Evolutionary conservation across 352 stramenopile species (phyloP).

Genomic region (Globisporangium abappressorium): DNA sequence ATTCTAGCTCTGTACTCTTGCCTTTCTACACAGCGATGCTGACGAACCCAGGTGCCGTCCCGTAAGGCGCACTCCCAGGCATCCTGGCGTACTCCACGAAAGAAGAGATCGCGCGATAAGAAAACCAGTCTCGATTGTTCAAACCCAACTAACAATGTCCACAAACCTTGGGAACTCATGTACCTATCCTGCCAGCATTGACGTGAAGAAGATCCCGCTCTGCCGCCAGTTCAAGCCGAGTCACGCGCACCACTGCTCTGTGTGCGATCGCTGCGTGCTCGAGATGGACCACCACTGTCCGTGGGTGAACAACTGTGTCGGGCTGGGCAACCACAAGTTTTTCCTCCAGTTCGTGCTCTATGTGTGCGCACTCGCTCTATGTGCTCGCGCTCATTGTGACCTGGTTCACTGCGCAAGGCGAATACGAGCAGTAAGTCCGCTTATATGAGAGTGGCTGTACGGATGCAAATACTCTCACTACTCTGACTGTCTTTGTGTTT

Average conservation of each 20-base stretch:
- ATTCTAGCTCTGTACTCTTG: neutral
- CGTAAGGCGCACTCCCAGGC: slow-evolving; percentile 89
- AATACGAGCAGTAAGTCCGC: neutral
- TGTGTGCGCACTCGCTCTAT: slow-evolving; percentile 93
- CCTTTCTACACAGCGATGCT: slow-evolving; percentile 87
- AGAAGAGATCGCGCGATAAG: slow-evolving; percentile 63
- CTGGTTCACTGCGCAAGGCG: slow-evolving; percentile 27
- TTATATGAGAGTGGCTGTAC: too few relatives aligned
- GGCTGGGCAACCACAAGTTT: slow-evolving; percentile 98
- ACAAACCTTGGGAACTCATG: too few relatives aligned
- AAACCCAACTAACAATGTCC: neutral
- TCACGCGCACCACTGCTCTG: slow-evolving; percentile 95
- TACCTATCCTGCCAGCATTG: slow-evolving; percentile 31
- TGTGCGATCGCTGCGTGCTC: slow-evolving; percentile 94
- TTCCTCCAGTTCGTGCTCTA: slow-evolving; percentile 88
- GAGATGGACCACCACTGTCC: slow-evolving; percentile 99
- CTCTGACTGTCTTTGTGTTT: neutral
- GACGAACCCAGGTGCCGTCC: slow-evolving; percentile 96
- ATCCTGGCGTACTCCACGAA: slow-evolving; percentile 67
- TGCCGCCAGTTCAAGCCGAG: slow-evolving; percentile 94
- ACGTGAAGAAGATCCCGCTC: slow-evolving; percentile 78
- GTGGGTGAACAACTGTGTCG: slow-evolving; percentile 99
- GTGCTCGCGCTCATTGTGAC: slow-evolving; percentile 89
- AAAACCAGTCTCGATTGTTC: neutral
- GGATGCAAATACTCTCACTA: too few relatives aligned